Evolutionary conservation across 75 land plant species (phyloP), one percentile per base, ranked within the genome.

Genomic region (Selaginella moellendorffii): DNA sequence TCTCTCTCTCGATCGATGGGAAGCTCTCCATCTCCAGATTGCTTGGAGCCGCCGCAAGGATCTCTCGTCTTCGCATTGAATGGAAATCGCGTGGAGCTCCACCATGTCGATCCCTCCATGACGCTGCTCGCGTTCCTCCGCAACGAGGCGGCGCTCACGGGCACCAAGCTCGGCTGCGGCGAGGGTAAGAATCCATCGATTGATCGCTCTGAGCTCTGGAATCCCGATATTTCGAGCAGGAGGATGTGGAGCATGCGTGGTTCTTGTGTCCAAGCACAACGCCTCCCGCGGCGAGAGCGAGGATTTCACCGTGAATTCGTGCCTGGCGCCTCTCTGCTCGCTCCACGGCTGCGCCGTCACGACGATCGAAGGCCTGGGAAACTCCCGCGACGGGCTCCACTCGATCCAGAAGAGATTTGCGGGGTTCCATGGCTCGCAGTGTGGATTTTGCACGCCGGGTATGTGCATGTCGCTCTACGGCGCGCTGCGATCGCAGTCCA

Each of bases 371-470:
- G 97, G 89, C 2, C 76, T 87, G 26, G 88, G 86, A 19, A 85
- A 77, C 52, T 62, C 53, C 19, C 76, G 63, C 61, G 74, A 80
- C 54, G 88, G 85, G 1, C 77, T 77, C 67, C 89, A 91, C 63
- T 68, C 95, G 8, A 79, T 88, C 30, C 95, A 88, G 23, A 65
- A 76, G 26, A 74, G 97, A 63, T 56, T 91, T 22, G 64, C 86
- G 27, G 86, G 88, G 0, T 90, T 87, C 61, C 93, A 84, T 77
- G 97, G 81, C 28, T 84, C 93, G 22, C 97, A 90, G 66, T 90
- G 93, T 63, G 88, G 93, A 14, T 87, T 70, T 54, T 87, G 97
- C 63, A 84, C 93, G 24, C 97, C 97, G 22, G 81, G 84, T 1
- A 77, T 77, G 79, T 53, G 36, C 26, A 2, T 14, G 19, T 30